Evolutionary conservation across 306 rosid genomes (phyloP).

Genomic region (Glycine soja): DNA sequence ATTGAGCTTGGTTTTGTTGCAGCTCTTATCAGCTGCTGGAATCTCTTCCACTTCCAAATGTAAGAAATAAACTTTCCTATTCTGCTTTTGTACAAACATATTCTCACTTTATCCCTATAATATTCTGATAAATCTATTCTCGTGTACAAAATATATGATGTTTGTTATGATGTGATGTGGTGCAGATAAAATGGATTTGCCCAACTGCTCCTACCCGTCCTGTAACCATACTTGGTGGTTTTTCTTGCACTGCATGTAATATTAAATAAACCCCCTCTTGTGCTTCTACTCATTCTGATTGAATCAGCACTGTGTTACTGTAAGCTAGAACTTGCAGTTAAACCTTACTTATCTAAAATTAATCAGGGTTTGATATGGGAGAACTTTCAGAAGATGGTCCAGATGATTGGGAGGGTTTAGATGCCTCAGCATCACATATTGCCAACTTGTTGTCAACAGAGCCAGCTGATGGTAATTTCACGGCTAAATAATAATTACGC

Average conservation of each 20-base stretch:
- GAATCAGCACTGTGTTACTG: background rate
- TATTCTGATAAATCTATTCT: slow-evolving; percentile 24
- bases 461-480: slow-evolving; percentile 86
- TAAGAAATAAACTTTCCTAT: slow-evolving; percentile 52
- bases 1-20: slow-evolving; percentile 55
- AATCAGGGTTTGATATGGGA: slow-evolving; percentile 93
- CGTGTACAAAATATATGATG: slow-evolving; percentile 34
- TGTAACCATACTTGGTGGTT: slow-evolving; percentile 90
- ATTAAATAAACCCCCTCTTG: slow-evolving; percentile 34
- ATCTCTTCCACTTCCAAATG: slow-evolving; percentile 90
- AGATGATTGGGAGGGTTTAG: slow-evolving; percentile 98
- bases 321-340: background rate
- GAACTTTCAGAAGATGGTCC: slow-evolving; percentile 94
- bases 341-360: background rate
- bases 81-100: slow-evolving; percentile 27
- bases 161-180: slow-evolving; percentile 40
- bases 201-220: slow-evolving; percentile 99
- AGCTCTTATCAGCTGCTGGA: slow-evolving; percentile 96
- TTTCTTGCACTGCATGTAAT: slow-evolving; percentile 93
- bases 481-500: slow-evolving; percentile 20
- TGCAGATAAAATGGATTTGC: slow-evolving; percentile 98
- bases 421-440: slow-evolving; percentile 95
- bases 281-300: slow-evolving; percentile 22
- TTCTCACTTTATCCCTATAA: slow-evolving; percentile 33
- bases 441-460: slow-evolving; percentile 93